Evolutionary conservation across 331 rosid species (phyloP), one percentile per base, ranked within the genome.

Genomic region (Dryas integrifolia): DNA sequence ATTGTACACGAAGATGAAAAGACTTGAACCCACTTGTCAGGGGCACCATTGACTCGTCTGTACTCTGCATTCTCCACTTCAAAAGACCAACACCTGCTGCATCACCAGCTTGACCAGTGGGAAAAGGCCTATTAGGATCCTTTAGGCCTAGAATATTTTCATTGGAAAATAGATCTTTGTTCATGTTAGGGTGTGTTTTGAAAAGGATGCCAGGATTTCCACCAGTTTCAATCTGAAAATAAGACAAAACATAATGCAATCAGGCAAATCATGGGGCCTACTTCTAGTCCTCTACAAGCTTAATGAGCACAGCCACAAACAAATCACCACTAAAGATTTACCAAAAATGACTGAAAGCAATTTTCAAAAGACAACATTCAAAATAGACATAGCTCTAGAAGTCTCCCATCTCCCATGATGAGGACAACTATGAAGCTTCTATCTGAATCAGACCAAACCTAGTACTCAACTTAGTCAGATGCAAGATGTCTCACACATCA

Each of bases 111-210:
- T 86, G 96, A 81, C 96, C 91, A 18, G 96, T 84, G 68, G 98
- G 98, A 72, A 94, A 94, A 72, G 97, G 97, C 79, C 97, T 85
- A 63, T 84, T 86, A 40, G 94, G 91, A 77, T 89, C 95, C 82
- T 86, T 91, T 58, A 91, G 85, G 81, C 89, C 97, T 56, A 82
- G 78, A 74, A 81, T 82, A 70, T 80, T 76, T 72, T 88, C 96
- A 67, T 81, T 88, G 73, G 98, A 83, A 79, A 94, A 94, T 71
- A 94, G 73, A 66, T 94, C 98, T 83, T 94, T 94, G 78, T 89
- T 94, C 91, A 94, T 90, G 80, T 91, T 94, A 72, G 98, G 98
- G 77, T 94, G 98, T 72, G 98, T 89, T 89, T 94, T 94, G 91
- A 91, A 94, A 79, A 86, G 84, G 84, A 89, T 69, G 74, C 93